Conservation (phyloP, 1,284 basidiomycete genomes). For the Apiotrichum gracile region DNA sequence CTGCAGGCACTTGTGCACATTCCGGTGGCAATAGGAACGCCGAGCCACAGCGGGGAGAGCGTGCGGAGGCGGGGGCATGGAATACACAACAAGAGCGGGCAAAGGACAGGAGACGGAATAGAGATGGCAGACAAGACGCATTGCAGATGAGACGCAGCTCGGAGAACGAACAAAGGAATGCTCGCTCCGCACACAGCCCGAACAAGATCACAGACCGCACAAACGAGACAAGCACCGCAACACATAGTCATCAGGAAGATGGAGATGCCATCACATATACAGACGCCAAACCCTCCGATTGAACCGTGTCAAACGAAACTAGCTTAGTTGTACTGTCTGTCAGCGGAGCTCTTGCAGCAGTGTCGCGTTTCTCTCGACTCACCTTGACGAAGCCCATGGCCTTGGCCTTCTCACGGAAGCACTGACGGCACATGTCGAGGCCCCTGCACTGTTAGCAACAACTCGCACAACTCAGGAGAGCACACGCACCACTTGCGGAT, state of each 20-base stretch:
- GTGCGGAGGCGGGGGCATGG: too few relatives aligned
- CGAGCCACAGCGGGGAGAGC: too few relatives aligned
- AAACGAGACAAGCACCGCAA: not conserved
- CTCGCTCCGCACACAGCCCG: too few relatives aligned
- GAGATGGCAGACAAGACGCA: too few relatives aligned
- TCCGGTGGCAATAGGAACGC: too few relatives aligned
- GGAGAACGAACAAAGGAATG: too few relatives aligned
- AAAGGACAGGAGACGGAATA: too few relatives aligned
- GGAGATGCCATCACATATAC: conserved; percentile 19
- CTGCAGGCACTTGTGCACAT: too few relatives aligned
- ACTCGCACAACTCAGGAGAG: not conserved
- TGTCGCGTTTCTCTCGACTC: conserved; percentile 23
- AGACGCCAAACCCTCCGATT: conserved; percentile 12
- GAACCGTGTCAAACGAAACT: conserved; percentile 9
- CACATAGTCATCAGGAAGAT: conserved; percentile 1
- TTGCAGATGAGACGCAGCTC: not conserved
- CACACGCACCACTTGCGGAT: conserved; percentile 53
- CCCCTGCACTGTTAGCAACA: conserved; percentile 49
- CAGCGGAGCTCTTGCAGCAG: not conserved
- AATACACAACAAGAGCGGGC: too few relatives aligned
- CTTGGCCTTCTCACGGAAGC: conserved; percentile 89
- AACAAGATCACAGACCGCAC: not conserved
- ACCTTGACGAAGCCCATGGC: conserved; percentile 95
- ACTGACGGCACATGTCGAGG: conserved; percentile 93
- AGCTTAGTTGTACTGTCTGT: conserved; percentile 32